Base-by-base conservation (phyloP, 2,329 filamentous ascomycete species). In the Fusarium continuum region DNA sequence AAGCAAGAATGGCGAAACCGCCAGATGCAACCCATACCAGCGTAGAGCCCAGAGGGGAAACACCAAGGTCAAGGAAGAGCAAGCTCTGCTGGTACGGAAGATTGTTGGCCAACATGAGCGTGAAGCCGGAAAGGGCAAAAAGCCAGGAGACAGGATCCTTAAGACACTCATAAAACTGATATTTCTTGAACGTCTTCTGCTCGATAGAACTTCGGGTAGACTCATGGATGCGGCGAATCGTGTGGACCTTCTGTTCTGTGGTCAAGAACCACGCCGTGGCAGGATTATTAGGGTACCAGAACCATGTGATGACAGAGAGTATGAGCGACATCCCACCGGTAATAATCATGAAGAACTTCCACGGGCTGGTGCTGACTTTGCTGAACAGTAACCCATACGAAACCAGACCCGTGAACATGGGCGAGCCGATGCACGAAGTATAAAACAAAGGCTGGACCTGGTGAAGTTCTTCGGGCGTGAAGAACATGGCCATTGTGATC, bases 281-380 rank as follows among this genome's bases (percentile, higher is more conserved):
- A 13, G 46, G 46, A 19, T 49, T 49, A 1, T 49, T 49, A 2
- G 46, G 46, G 22, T 49, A 49, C 46, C 46, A 49, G 25, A 49
- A 31, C 46, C 46, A 49, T 2, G 46, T 49, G 1, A 49, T 31
- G 0, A 49, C 46, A 1, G 46, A 49, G 1, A 49, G 46, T 2
- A 25, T 8, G 1, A 49, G 46, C 1, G 46, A 49, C 4, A 49
- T 44, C 2, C 46, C 46, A 3, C 46, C 46, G 0, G 46, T 49
- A 2, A 49, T 49, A 4, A 49, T 49, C 36, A 49, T 49, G n/a
- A 49, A 49, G 25, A 49, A 49, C 5, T 49, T 49, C 46, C 46
- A 49, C 4, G 46, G 46, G 8, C 46, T 49, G 6, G 46, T 49
- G 25, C 25, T 44, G 5, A 4, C 36, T 2, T 49, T 44, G 13